Percentiles rank a stretch among this genome's conserved stretches.
These are phyloP conservation scores for Catunica adiposa DNA, from an alignment of 2,329 filamentous ascomycete genomes.

Conservation along the genomic window DNA sequence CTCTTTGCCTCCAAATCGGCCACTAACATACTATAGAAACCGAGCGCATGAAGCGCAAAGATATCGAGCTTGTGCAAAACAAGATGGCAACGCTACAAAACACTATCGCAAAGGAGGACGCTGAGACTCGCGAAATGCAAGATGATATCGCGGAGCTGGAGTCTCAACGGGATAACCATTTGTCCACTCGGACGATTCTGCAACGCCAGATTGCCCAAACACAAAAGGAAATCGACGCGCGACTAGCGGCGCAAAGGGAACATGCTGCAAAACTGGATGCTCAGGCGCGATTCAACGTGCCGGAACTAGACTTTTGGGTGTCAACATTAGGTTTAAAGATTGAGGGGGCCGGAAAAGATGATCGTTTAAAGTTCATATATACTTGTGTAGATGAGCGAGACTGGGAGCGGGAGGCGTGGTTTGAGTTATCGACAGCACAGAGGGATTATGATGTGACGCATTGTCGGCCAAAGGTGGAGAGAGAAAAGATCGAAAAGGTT, in stretches of 20 bases:
- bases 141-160: slow-evolving; percentile 40
- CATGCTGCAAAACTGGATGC: slow-evolving; percentile 61
- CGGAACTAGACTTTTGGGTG: slow-evolving; percentile 93
- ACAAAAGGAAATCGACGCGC: slow-evolving; percentile 52
- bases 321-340: slow-evolving; percentile 76
- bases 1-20: neutral
- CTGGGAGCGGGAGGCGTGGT: slow-evolving; percentile 82
- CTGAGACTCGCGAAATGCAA: slow-evolving; percentile 63
- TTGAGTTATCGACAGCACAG: slow-evolving; percentile 69
- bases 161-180: slow-evolving; percentile 43
- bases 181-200: slow-evolving; percentile 38
- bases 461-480: slow-evolving; percentile 66
- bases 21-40: slow-evolving; percentile 44
- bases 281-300: slow-evolving; percentile 76
- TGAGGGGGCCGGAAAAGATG: slow-evolving; percentile 70
- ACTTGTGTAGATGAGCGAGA: slow-evolving; percentile 73
- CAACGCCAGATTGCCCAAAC: slow-evolving; percentile 47
- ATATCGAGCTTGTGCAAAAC: slow-evolving; percentile 66
- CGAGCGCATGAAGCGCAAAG: slow-evolving; percentile 72
- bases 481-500: slow-evolving; percentile 59
- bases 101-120: slow-evolving; percentile 57
- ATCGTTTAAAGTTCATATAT: slow-evolving; percentile 80
- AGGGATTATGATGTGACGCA: slow-evolving; percentile 75
- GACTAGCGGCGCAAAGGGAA: slow-evolving; percentile 53
- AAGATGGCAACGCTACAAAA: slow-evolving; percentile 56